These are phyloP conservation scores for Elsinoe australis DNA, from an alignment of 2,329 filamentous ascomycete species.

Conservation along the genomic window DNA sequence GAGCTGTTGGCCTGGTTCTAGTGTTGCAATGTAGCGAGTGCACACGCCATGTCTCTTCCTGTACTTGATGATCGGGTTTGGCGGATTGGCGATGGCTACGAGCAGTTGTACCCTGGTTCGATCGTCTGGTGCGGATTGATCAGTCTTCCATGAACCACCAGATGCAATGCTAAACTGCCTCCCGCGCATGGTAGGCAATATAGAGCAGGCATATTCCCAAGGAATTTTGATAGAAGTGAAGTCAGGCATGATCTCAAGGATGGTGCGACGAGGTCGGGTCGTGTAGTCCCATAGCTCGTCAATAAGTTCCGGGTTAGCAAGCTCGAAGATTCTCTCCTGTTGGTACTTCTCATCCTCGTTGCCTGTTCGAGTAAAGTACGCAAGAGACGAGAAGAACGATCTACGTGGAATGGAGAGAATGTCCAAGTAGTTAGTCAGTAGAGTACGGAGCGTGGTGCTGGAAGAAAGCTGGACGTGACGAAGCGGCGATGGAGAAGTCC, in stretches of 20 bases:
- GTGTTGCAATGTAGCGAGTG: constrained; percentile 69
- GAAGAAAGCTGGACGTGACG: constrained; percentile 31
- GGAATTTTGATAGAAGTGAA: constrained; percentile 80
- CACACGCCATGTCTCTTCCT: constrained; percentile 82
- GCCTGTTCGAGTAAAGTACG: constrained; percentile 63
- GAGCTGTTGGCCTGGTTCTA: constrained; percentile 53
- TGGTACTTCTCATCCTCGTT: constrained; percentile 49
- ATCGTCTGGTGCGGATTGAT: constrained; percentile 19
- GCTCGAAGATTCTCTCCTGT: constrained; percentile 73
- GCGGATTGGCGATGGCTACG: constrained; percentile 32
- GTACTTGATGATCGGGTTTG: constrained; percentile 72
- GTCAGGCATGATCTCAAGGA: constrained; percentile 85
- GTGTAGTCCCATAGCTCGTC: constrained; percentile 97
- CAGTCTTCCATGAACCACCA: constrained; percentile 44
- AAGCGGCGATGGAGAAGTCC: constrained; percentile 16
- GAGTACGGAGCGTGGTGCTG: constrained; percentile 57
- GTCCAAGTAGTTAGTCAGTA: constrained; percentile 78
- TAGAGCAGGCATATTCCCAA: constrained; percentile 59
- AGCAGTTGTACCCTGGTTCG: constrained; percentile 30
- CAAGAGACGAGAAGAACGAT: constrained; percentile 72
- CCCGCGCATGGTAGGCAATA: constrained; percentile 77
- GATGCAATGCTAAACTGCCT: constrained; percentile 90
- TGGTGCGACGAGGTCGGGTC: constrained; percentile 78
- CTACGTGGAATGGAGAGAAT: constrained; percentile 83
- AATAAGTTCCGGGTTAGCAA: constrained; percentile 67